These are phyloP conservation scores for Udeniomyces megalosporus DNA, from an alignment of 768 basidiomycete species.

Conservation along the genomic window DNA sequence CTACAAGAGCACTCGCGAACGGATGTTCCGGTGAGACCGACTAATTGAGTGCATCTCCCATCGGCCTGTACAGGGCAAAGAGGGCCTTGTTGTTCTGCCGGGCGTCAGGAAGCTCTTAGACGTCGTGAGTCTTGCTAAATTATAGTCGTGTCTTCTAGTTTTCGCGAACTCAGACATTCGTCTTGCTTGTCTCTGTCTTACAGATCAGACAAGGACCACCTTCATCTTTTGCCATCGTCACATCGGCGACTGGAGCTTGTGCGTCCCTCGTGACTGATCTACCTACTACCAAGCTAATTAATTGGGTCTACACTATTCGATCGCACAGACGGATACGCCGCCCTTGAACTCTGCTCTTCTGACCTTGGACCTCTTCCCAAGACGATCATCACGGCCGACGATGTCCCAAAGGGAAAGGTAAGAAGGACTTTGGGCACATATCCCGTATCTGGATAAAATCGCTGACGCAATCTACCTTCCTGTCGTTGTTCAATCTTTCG, in stretches of 20 bases:
- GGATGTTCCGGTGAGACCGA: too few species aligned
- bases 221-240: slow-evolving; percentile 4
- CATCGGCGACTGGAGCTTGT: slow-evolving; percentile 6
- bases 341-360: neutral
- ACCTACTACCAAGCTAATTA: too few species aligned
- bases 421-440: neutral
- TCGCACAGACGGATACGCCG: neutral
- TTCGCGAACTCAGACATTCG: neutral
- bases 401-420: slow-evolving; percentile 1
- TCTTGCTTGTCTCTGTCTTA: neutral
- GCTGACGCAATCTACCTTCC: too few species aligned
- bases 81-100: slow-evolving; percentile 9
- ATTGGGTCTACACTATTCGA: neutral
- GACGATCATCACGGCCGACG: slow-evolving; percentile 12
- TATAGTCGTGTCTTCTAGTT: too few species aligned
- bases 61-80: neutral
- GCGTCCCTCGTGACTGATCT: neutral
- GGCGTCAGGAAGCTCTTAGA: neutral
- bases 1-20: too few species aligned
- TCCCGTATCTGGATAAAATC: neutral
- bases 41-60: too few species aligned
- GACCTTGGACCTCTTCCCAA: neutral
- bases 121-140: neutral
- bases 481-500: neutral
- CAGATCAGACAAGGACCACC: slow-evolving; percentile 1